phyloP scores from a whole-genome alignment of 495 filamentous ascomycete genomes.

The Entonaema liquescens region DNA sequence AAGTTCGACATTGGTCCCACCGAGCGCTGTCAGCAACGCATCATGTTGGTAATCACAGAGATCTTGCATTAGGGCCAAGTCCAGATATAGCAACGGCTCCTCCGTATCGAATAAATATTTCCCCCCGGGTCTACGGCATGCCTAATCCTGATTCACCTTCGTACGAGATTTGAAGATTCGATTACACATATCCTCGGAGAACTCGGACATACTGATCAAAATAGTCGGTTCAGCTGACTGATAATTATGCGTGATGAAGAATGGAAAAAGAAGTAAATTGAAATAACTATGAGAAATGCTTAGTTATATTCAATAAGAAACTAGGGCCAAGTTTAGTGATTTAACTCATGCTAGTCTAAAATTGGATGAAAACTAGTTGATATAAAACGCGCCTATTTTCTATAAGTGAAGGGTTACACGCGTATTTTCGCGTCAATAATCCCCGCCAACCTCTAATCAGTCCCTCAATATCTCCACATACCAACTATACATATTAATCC shows the following conservation, averaged over 20 bases:
- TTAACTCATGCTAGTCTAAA: slow-evolving; percentile 20
- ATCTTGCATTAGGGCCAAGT: not conserved
- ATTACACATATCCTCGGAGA: not conserved
- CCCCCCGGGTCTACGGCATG: not conserved
- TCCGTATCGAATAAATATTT: not conserved
- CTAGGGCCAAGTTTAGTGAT: slow-evolving; percentile 3
- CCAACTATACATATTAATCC: slow-evolving; percentile 34
- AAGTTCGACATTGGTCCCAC: not conserved
- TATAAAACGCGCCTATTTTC: slow-evolving; percentile 18
- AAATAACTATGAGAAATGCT: too few species aligned
- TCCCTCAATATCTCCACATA: slow-evolving; percentile 20
- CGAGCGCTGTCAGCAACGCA: not conserved
- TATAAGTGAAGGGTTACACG: slow-evolving; percentile 10
- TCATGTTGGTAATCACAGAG: not conserved
- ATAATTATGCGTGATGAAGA: not conserved
- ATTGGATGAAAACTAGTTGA: slow-evolving; percentile 12
- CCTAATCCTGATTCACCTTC: not conserved
- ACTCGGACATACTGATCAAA: not conserved
- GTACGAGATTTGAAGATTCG: not conserved
- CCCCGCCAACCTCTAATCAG: slow-evolving; percentile 22
- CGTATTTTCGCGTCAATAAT: slow-evolving; percentile 32
- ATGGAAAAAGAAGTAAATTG: not conserved
- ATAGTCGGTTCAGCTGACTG: not conserved
- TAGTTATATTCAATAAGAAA: not conserved
- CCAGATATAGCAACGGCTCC: slow-evolving; percentile 9